These are phyloP conservation scores for Fusarium tricinctum DNA, from an alignment of 2,329 filamentous ascomycete genomes.

Conservation along the genomic window DNA sequence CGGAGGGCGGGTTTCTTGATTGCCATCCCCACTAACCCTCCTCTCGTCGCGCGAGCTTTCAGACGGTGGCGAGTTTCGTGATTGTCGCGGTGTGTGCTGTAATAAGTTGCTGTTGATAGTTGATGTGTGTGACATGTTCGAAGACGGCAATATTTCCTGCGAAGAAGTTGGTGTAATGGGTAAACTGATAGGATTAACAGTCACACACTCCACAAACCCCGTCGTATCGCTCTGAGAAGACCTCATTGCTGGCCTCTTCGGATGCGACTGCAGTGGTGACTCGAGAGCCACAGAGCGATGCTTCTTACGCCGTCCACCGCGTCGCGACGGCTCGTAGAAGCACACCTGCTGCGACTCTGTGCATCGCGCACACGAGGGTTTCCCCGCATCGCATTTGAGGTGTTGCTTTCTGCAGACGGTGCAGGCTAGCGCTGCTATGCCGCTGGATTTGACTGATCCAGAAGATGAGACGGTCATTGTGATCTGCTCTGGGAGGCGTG, in stretches of 20 bases:
- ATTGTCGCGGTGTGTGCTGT: neutral
- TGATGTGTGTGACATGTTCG: neutral
- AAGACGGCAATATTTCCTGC: slow-evolving; percentile 1
- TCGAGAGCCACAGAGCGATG: slow-evolving; percentile 2
- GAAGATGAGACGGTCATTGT: slow-evolving; percentile 24
- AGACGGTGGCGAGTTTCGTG: neutral
- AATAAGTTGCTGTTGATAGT: neutral
- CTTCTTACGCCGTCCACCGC: slow-evolving; percentile 39
- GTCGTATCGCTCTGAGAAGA: neutral
- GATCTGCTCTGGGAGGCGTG: slow-evolving; percentile 10
- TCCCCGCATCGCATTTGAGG: slow-evolving; percentile 45
- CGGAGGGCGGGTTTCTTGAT: neutral
- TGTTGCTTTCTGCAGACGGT: slow-evolving; percentile 44
- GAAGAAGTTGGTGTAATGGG: slow-evolving; percentile 12
- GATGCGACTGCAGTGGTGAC: neutral
- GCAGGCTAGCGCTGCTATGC: slow-evolving; percentile 38
- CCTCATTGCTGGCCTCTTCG: neutral
- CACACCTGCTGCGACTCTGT: slow-evolving; percentile 22
- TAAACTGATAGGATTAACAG: slow-evolving; percentile 15
- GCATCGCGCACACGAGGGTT: slow-evolving; percentile 42
- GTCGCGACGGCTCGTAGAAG: slow-evolving; percentile 44
- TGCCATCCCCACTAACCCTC: slow-evolving; percentile 1
- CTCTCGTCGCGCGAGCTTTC: neutral
- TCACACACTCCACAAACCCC: slow-evolving; percentile 10
- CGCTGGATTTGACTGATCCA: slow-evolving; percentile 23